Evolutionary conservation across 148 eudicot genomes (phyloP).

Genomic region (Amaranthus palmeri): DNA sequence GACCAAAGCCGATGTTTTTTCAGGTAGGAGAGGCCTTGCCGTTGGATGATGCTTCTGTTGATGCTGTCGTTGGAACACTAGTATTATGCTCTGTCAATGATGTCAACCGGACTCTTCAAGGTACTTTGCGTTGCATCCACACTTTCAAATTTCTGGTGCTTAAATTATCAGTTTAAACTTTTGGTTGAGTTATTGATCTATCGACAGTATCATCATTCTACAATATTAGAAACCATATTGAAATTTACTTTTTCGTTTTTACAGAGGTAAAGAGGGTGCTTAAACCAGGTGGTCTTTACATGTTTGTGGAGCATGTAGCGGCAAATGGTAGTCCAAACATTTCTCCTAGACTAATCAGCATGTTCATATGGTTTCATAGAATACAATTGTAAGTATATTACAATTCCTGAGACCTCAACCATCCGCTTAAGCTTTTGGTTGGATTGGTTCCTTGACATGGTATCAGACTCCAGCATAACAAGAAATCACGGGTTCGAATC

Average conservation of each 20-base stretch:
- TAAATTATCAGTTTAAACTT: too few species aligned
- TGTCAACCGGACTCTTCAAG: slow-evolving; percentile 54
- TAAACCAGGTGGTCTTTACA: slow-evolving; percentile 73
- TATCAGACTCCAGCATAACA: too few species aligned
- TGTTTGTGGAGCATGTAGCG: slow-evolving; percentile 88
- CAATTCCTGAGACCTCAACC: too few species aligned
- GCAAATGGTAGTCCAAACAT: slow-evolving; percentile 49
- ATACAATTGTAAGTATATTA: too few species aligned
- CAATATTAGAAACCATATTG: not conserved
- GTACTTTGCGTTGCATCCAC: slow-evolving; percentile 22
- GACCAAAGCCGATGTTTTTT: slow-evolving; percentile 11
- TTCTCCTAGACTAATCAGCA: not conserved
- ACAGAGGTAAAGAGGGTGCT: slow-evolving; percentile 87
- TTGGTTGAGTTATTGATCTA: too few species aligned
- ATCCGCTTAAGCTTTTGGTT: too few species aligned
- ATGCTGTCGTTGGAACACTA: slow-evolving; percentile 88
- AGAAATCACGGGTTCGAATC: too few species aligned
- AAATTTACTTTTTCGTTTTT: not conserved
- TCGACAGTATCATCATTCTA: too few species aligned
- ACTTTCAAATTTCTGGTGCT: too few species aligned
- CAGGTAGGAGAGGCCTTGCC: slow-evolving; percentile 93
- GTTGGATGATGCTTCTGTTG: slow-evolving; percentile 68
- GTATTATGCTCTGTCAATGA: slow-evolving; percentile 86
- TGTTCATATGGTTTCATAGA: too few species aligned
- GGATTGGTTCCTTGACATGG: too few species aligned